Base-by-base conservation (phyloP, 768 basidiomycete species). In the Serendipita sp. region DNA sequence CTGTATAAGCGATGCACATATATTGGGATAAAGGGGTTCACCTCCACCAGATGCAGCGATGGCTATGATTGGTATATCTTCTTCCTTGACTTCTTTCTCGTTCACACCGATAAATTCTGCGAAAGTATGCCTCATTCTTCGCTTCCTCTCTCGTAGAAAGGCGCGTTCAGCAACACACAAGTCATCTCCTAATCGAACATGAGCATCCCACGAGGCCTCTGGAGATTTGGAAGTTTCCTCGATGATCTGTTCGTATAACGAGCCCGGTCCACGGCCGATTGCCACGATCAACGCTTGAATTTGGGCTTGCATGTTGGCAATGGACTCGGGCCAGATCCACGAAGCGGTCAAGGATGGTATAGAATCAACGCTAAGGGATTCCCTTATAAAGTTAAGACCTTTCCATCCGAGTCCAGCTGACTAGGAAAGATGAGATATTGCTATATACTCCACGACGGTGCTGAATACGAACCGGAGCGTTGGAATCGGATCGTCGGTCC, bases 61-160 rank as follows among this genome's bases (percentile, higher is more conserved):
- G 2, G 73, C 71, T 16, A 74, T 65, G 13, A 72, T 68, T 1
- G 74, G 74, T n/a, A 74, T 35, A 64, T 74, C 74, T 24, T 70
- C 63, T 54, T 68, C 70, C 45, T 72, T 67, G 2, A 74, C 67
- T 63, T 74, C 72, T 3, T 58, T 35, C 18, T 65, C 66, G 13
- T 64, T 63, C 3, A 74, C 72, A 16, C 66, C 68, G 44, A 74
- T 65, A 35, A 72, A 54, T 3, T 68, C 63, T 2, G 74, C 71
- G 58, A 74, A 74, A 3, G 69, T 65, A 0, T 13, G 32, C 16
- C 67, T 56, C 72, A 72, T 74, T 37, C 58, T 38, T 18, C 70
- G 46, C 46, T 68, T 69, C 18, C 73, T 51, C 60, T 71, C 70
- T 37, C 70, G 46, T 18, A 73, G 44, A 58, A 66, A 74, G 1